A percentile compares a stretch with the other conserved stretches of the same genome.
Evolutionary conservation across 495 filamentous ascomycete species (phyloP).

Genomic region (Aspergillus bertholletiae): DNA sequence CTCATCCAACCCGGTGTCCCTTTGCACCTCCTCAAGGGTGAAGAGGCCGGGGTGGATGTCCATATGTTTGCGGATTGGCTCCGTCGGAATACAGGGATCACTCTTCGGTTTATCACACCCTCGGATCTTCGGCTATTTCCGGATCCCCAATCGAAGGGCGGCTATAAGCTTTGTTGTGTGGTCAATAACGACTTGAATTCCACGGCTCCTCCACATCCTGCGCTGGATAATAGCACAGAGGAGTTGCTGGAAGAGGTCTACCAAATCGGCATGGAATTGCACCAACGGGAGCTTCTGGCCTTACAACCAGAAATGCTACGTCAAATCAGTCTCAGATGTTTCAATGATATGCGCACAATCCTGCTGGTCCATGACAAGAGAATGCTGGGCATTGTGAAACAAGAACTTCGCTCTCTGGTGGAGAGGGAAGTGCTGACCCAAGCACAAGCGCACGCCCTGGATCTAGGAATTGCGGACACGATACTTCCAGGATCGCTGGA

Average conservation of each 20-base stretch:
- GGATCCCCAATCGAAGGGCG: neutral
- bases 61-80: conserved; percentile 25
- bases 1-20: conserved; percentile 24
- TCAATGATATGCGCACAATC: conserved; percentile 35
- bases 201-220: neutral
- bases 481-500: conserved; percentile 10
- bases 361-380: conserved; percentile 38
- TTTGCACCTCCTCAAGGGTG: conserved; percentile 32
- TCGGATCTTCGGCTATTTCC: conserved; percentile 18
- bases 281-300: conserved; percentile 24
- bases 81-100: conserved; percentile 12
- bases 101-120: conserved; percentile 14
- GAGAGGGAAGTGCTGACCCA: conserved; percentile 15
- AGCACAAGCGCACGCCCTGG: conserved; percentile 22
- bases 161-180: conserved; percentile 26
- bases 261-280: conserved; percentile 31
- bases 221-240: neutral
- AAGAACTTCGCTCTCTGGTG: conserved; percentile 28
- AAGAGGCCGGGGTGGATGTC: conserved; percentile 33
- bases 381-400: conserved; percentile 31
- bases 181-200: neutral
- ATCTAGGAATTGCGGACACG: conserved; percentile 9
- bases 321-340: conserved; percentile 21
- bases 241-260: conserved; percentile 18
- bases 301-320: conserved; percentile 21